Evolutionary conservation across 192 early-diverging fungal species (phyloP).

Genomic region (Coemansia sp.): DNA sequence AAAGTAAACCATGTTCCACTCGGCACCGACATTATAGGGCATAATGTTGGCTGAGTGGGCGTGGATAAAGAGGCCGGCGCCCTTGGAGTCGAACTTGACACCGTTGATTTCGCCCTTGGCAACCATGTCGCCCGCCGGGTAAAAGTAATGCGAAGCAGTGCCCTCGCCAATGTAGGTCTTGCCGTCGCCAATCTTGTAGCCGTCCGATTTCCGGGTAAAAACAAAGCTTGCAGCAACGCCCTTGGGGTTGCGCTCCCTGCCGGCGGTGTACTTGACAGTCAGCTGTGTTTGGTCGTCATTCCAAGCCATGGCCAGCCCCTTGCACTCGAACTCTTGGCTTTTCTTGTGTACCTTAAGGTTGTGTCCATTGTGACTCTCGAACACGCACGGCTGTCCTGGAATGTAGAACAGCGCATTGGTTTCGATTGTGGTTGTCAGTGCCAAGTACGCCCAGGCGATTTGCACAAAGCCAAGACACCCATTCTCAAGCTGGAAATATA

Average conservation of each 20-base stretch:
- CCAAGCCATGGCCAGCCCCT: constrained; percentile 72
- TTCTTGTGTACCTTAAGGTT: constrained; percentile 72
- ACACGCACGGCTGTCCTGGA: constrained; percentile 58
- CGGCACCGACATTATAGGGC: constrained; percentile 77
- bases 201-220: constrained; percentile 65
- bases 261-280: constrained; percentile 46
- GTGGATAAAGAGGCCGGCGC: constrained; percentile 77
- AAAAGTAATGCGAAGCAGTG: constrained; percentile 76
- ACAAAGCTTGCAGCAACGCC: constrained; percentile 69
- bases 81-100: constrained; percentile 61
- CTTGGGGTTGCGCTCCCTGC: constrained; percentile 58
- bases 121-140: constrained; percentile 71
- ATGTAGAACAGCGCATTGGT: constrained; percentile 76
- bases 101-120: constrained; percentile 76
- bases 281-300: constrained; percentile 42
- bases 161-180: constrained; percentile 72
- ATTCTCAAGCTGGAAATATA: constrained; percentile 73
- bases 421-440: constrained; percentile 68
- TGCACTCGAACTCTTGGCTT: constrained; percentile 72
- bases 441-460: constrained; percentile 86
- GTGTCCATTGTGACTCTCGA: constrained; percentile 74
- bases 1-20: constrained; percentile 88
- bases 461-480: constrained; percentile 86
- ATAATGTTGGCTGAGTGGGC: constrained; percentile 80
- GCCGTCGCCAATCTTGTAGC: constrained; percentile 83